phyloP scores from a whole-genome alignment of 306 rosid genomes.

The Malus sylvestris region DNA sequence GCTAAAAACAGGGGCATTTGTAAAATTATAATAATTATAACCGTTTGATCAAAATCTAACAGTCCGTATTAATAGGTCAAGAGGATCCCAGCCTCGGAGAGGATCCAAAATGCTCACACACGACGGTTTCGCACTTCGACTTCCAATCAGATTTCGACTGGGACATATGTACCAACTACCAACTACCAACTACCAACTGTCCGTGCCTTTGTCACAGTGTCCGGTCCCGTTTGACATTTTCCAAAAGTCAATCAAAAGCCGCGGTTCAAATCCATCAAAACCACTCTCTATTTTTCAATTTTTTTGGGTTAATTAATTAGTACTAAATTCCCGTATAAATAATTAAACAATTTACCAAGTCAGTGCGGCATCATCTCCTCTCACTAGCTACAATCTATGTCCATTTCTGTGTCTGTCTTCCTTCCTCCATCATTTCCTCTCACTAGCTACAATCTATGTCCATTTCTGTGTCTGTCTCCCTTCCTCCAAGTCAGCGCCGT shows the following conservation, averaged over 20 bases:
- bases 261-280: conserved; percentile 16
- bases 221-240: conserved; percentile 28
- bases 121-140: neutral
- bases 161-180: neutral
- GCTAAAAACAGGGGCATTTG: too few species aligned
- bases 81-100: too few species aligned
- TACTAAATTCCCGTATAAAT: conserved; percentile 27
- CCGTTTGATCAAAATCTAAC: too few species aligned
- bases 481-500: conserved; percentile 58
- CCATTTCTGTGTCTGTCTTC: neutral
- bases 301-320: neutral
- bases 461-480: neutral
- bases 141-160: conserved; percentile 1
- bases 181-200: neutral
- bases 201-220: neutral
- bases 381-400: conserved; percentile 8
- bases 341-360: conserved; percentile 35
- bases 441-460: conserved; percentile 8
- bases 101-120: neutral
- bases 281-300: neutral
- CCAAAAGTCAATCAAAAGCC: conserved; percentile 35
- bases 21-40: too few species aligned
- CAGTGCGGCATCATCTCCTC: conserved; percentile 42
- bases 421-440: conserved; percentile 21
- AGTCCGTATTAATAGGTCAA: too few species aligned